Base-by-base conservation (phyloP, 352 stramenopile species). In the Globisporangium spiculum region DNA sequence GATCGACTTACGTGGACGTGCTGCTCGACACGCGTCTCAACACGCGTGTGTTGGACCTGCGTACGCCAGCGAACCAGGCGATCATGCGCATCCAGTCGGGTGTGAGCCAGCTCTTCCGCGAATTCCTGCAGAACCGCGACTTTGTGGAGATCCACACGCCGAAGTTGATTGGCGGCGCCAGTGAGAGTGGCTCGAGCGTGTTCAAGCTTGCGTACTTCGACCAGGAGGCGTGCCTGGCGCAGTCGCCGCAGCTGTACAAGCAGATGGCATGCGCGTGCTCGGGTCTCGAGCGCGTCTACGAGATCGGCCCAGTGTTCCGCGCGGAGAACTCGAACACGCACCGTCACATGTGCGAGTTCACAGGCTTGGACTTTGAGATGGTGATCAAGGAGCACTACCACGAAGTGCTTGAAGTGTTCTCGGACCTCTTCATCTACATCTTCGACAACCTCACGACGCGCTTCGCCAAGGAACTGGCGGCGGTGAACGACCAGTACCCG, bases 191-290 rank as follows among this genome's bases (percentile, higher is more conserved):
- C 46, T 88, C 97, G 10, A 98, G 99, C 75, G 98, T 98, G 59
- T 99, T 99, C 76, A 99, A 86, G 64, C 86, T 99, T 44, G 89
- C 98, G 76, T 99, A 99, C 82, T 99, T 99, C 81, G 98, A 98
- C 71, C 83, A 98, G 75, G 80, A 94, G 52, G 97, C 97, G 24
- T 99, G 97, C 75, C 81, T 99, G 30, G 98, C 97, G 60, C 93
- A 98, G 81, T 97, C 89, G 68, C 98, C 98, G 41, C 98, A 99
- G 83, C 89, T 99, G 18, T 99, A 99, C 89, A 99, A 99, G 84
- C 98, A 99, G 75, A 99, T 99, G 94, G 91, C 94, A 41, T 97
- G 95, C 56, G 97, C 98, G 26, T 99, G 97, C 76, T 95, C 96
- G 50, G 98, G 97, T 32, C 98, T 99, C 67, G 97, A 99, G 75